Base-by-base conservation (phyloP, 2,329 filamentous ascomycete genomes). In the Didymella sp. region DNA sequence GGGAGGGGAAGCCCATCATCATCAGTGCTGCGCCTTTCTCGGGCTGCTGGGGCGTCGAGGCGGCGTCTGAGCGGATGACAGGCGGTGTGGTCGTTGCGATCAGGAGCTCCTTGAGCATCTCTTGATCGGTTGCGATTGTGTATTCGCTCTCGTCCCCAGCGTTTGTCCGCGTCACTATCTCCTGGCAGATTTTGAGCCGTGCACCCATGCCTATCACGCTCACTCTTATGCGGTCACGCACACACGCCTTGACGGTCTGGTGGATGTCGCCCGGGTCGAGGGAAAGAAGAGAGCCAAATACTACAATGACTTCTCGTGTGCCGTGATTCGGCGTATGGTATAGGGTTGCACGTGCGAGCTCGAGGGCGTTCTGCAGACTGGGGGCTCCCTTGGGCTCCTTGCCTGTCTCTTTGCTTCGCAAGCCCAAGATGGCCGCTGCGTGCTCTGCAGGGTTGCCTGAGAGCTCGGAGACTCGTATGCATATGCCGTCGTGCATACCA, bases 1-100 rank as follows among this genome's bases (percentile, higher is more conserved):
- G 86, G 6, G 91, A 96, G 0, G 95, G 95, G 71, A 99, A 99
- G 4, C 95, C 95, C 94, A 99, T 99, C 90, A 96, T 96, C 24
- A 99, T 85, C 37, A 99, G 81, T 2, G 84, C 82, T 53, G 73
- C 77, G 69, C 81, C 74, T 22, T 51, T 58, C 68, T 84, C 78
- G 64, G 69, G 59, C 69, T 67, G 56, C 4, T 67, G 61, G 53
- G 75, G 55, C 64, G 71, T 31, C 67, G 73, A 51, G 7, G 51
- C 48, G 11, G 59, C 51, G 15, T 80, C 83, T 2, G 87, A 85
- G 51, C 90, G 86, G 12, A 92, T 91, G 17, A 92, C 89, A 0
- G 94, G 95, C 1, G 95, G 95, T 2, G 92, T 97, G 0, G 95
- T 98, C 44, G 90, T 87, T 17, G 87, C 88, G 74, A 98, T 88